Base-by-base conservation (phyloP, 768 basidiomycete genomes). In the Hypholoma fasciculare region DNA sequence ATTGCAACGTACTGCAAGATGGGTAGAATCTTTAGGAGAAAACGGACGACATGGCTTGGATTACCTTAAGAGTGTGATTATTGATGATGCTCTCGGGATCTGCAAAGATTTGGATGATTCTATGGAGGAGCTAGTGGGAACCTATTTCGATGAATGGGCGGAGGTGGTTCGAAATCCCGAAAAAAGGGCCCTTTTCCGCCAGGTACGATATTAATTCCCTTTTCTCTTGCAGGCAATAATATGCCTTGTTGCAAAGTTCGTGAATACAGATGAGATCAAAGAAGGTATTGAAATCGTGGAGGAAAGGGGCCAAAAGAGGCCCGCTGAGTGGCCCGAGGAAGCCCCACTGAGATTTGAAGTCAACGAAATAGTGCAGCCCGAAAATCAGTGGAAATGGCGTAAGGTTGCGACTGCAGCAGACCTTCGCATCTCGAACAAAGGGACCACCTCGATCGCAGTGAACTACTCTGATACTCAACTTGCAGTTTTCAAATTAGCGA, bases 41-140 rank as follows among this genome's bases (percentile, higher is more conserved):
- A 86, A 85, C 9, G 88, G 87, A 0, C 78, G 52, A 49, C 60
- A 54, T 30, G 58, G 62, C 7, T 19, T 89, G 50, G 83, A 88
- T 78, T 84, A 86, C 73, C 78, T 92, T 13, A 77, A 78, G 40
- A 79, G 79, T 49, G 83, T 91, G 19, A 75, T 91, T 39, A 63
- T 92, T 40, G 81, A 90, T 17, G 89, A 91, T 62, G 81, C 85
- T 57, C 79, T 92, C 0, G 87, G 88, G 1, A 89, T 92, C 57
- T 89, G 88, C 63, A 77, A 71, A 17, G 83, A 89, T 42, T 76
- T 92, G 8, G 90, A 90, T 52, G 74, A 72, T 17, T 75, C 84
- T 36, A 90, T 90, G 88, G 76, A 83, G 19, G 71, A 74, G n/a
- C 75, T 90, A 2, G 77, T 92, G 12, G 79, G 80, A 11, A 83